Conservation (phyloP, 257 asterid species). For the Primulina tabacum region DNA sequence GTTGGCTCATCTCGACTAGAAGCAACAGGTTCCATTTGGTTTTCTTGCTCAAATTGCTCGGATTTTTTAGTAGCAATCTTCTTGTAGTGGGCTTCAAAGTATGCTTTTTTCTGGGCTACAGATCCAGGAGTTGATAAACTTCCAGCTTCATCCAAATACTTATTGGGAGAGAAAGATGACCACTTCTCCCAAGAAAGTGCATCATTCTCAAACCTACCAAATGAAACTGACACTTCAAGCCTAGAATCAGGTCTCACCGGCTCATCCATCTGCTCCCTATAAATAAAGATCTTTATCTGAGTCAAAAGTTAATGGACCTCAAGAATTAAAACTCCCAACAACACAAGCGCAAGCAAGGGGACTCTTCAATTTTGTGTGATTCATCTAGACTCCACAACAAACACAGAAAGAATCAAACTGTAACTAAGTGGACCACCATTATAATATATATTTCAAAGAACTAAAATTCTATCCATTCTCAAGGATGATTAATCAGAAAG, state of each 20-base stretch:
- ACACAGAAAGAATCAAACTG: slow-evolving; percentile 8
- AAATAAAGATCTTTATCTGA: slow-evolving; percentile 31
- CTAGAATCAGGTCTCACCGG: slow-evolving; percentile 32
- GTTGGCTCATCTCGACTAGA: slow-evolving; percentile 29
- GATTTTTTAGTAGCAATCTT: slow-evolving; percentile 78
- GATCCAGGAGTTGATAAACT: slow-evolving; percentile 88
- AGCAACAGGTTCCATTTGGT: slow-evolving; percentile 25
- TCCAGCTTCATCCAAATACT: slow-evolving; percentile 91
- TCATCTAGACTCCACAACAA: not conserved
- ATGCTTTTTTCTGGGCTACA: slow-evolving; percentile 91
- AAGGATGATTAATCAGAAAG: slow-evolving; percentile 28
- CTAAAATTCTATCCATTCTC: slow-evolving; percentile 30
- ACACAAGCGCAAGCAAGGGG: not conserved
- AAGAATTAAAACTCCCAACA: not conserved
- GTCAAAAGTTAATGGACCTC: not conserved
- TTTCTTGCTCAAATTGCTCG: slow-evolving; percentile 67
- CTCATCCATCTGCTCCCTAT: slow-evolving; percentile 68
- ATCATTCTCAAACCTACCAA: slow-evolving; percentile 86
- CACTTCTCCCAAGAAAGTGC: slow-evolving; percentile 94
- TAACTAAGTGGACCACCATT: slow-evolving; percentile 24
- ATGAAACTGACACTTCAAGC: slow-evolving; percentile 84
- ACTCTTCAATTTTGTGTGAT: not conserved
- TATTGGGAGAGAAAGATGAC: slow-evolving; percentile 92
- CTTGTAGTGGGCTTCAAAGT: slow-evolving; percentile 94
- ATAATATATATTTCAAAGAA: slow-evolving; percentile 15